Evolutionary conservation across 169 alveolate genomes (phyloP).

Genomic region (Plasmodium yoelii): DNA sequence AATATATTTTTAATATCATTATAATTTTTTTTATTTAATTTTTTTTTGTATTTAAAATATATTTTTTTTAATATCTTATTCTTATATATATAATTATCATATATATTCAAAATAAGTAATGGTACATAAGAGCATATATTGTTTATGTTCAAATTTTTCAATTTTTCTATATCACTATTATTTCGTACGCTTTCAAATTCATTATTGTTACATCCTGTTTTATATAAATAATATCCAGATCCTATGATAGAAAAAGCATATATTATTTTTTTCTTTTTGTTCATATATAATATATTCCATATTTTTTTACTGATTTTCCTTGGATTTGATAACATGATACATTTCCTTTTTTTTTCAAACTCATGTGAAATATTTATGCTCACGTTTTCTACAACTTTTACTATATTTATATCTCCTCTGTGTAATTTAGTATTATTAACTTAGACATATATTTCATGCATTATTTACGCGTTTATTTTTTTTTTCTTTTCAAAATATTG

Average conservation of each 20-base stretch:
- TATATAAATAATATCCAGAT: constrained; percentile 12
- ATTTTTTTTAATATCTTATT: constrained; percentile 14
- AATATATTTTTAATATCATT: background rate
- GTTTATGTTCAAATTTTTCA: constrained; percentile 24
- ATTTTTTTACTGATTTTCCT: background rate
- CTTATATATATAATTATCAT: constrained; percentile 59
- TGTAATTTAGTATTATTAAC: too few relatives aligned
- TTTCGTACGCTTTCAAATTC: constrained; percentile 21
- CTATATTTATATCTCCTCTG: too few relatives aligned
- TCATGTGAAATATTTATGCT: background rate
- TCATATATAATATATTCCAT: background rate
- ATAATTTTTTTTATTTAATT: background rate
- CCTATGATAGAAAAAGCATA: constrained; percentile 9
- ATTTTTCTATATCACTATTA: constrained; percentile 29
- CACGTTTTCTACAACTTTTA: too few relatives aligned
- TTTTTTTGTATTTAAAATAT: constrained; percentile 12
- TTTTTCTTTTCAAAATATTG: too few relatives aligned
- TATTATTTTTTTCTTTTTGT: constrained; percentile 14
- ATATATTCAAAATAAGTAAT: constrained; percentile 25
- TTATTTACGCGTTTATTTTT: too few relatives aligned
- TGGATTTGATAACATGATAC: background rate
- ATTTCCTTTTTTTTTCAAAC: background rate
- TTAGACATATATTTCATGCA: too few relatives aligned
- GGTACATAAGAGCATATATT: constrained; percentile 40
- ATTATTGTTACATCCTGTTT: constrained; percentile 9